Evolutionary conservation across 2,329 filamentous ascomycete species (phyloP).

Genomic region (Diaporthe batatas): DNA sequence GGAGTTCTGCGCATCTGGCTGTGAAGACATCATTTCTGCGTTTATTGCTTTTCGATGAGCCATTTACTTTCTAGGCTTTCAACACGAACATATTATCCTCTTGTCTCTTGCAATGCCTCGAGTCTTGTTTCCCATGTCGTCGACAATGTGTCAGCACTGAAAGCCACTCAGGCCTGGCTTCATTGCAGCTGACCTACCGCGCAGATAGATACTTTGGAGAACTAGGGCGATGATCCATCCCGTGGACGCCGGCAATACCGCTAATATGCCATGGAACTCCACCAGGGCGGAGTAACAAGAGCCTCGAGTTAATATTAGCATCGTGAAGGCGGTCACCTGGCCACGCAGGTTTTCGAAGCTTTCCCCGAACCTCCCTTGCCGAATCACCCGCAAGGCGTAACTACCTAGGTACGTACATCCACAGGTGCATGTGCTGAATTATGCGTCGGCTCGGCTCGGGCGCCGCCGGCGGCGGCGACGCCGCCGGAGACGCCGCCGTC

Average conservation of each 20-base stretch:
- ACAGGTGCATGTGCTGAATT: neutral
- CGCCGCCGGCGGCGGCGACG: neutral
- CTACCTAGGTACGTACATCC: too few relatives aligned
- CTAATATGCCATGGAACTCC: neutral
- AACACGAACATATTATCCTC: neutral
- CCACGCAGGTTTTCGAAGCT: neutral
- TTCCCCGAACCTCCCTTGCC: neutral
- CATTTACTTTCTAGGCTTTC: neutral
- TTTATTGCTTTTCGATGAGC: neutral
- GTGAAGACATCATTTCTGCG: constrained; percentile 6
- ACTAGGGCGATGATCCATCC: neutral
- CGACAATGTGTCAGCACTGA: neutral
- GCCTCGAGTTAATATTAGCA: neutral
- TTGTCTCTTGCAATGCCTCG: neutral
- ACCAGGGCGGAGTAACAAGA: constrained; percentile 1
- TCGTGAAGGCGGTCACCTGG: neutral
- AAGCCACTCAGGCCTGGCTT: neutral
- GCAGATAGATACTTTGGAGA: neutral
- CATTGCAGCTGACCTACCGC: neutral
- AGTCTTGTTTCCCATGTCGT: neutral
- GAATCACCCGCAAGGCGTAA: neutral
- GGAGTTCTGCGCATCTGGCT: constrained; percentile 19
- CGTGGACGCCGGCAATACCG: too few relatives aligned
- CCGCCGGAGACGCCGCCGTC: neutral
- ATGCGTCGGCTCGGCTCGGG: neutral